phyloP scores from a whole-genome alignment of 306 rosid genomes.

The Carpinus fangiana region DNA sequence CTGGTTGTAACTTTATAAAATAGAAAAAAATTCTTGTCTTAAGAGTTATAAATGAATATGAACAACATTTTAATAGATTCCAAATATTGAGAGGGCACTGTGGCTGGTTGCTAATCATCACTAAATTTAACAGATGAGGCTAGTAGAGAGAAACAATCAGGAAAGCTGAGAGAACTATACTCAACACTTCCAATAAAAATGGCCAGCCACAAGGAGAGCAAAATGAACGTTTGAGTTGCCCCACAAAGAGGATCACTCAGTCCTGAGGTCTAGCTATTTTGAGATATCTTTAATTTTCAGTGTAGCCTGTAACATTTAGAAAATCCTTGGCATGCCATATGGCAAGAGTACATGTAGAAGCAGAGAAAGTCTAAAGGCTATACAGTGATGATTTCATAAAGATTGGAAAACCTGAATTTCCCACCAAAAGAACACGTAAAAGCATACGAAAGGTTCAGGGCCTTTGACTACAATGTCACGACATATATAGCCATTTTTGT shows the following conservation, averaged over 20 bases:
- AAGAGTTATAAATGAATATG: constrained; percentile 17
- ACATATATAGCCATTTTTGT: background rate
- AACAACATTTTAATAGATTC: background rate
- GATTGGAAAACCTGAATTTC: background rate
- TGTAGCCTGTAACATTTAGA: constrained; percentile 15
- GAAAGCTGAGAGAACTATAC: constrained; percentile 3
- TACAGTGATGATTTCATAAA: background rate
- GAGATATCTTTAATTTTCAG: background rate
- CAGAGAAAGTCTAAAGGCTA: background rate
- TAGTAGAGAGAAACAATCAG: constrained; percentile 4
- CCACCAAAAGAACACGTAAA: background rate
- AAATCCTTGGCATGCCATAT: background rate
- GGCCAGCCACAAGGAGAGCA: background rate
- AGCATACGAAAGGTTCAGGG: background rate
- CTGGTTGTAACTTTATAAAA: background rate
- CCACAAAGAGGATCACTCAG: background rate
- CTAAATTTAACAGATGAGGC: constrained; percentile 7
- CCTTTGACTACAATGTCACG: background rate
- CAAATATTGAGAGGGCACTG: constrained; percentile 15
- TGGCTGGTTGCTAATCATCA: constrained; percentile 8
- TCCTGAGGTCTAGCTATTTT: constrained; percentile 1
- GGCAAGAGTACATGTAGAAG: background rate
- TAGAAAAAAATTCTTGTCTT: constrained; percentile 10
- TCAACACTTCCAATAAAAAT: background rate
- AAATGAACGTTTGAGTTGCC: background rate